Conservation (phyloP, 169 alveolate genomes). For the Fabrea salina region DNA sequence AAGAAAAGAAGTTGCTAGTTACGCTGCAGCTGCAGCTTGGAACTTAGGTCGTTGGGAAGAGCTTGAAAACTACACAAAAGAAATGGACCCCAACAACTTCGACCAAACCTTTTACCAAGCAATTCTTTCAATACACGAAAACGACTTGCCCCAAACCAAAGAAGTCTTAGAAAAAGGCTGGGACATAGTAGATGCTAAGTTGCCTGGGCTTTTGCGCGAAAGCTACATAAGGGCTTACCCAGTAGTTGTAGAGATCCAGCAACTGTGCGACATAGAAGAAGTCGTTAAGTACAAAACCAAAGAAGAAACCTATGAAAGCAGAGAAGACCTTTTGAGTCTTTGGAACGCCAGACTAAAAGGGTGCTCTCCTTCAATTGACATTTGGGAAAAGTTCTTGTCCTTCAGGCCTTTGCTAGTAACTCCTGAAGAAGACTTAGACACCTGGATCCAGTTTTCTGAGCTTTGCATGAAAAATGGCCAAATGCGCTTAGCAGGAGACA, state of each 20-base stretch:
- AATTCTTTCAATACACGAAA: constrained; percentile 67
- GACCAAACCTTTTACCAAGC: constrained; percentile 82
- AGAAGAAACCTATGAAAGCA: constrained; percentile 57
- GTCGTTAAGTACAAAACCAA: constrained; percentile 71
- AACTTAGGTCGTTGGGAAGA: constrained; percentile 86
- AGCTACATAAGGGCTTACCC: constrained; percentile 87
- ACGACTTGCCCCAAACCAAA: constrained; percentile 65
- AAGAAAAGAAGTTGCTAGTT: constrained; percentile 52
- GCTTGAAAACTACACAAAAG: constrained; percentile 60
- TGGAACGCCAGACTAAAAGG: constrained; percentile 72
- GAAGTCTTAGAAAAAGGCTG: constrained; percentile 73
- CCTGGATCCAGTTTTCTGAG: constrained; percentile 39
- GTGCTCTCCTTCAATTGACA: constrained; percentile 37
- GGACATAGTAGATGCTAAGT: constrained; percentile 76
- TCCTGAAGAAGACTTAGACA: constrained; percentile 42
- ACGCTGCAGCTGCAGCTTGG: constrained; percentile 84
- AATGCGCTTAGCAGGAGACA: constrained; percentile 29
- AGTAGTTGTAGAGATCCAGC: constrained; percentile 77
- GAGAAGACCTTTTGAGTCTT: constrained; percentile 54
- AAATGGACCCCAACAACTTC: constrained; percentile 63
- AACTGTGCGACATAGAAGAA: constrained; percentile 85
- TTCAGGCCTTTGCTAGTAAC: constrained; percentile 33
- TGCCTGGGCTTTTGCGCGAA: constrained; percentile 84
- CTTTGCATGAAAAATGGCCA: constrained; percentile 42
- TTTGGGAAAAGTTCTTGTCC: constrained; percentile 52